A percentile compares a stretch with the other conserved stretches of the same genome.
Evolutionary conservation across 176 grass and related monocot species (phyloP).

Genomic region (Triticum aestivum): DNA sequence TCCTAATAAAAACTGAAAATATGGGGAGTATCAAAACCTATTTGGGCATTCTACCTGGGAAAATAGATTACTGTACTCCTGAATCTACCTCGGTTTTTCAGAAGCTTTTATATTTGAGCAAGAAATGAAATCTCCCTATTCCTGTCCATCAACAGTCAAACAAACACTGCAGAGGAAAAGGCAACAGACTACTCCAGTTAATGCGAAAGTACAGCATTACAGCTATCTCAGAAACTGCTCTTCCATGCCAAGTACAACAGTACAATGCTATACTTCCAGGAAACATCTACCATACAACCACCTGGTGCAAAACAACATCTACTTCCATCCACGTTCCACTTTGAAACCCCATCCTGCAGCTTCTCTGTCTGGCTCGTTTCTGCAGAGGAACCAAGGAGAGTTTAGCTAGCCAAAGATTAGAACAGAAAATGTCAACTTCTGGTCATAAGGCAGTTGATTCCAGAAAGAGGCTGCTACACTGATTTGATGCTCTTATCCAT

Average conservation of each 20-base stretch:
- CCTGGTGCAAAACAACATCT: neutral
- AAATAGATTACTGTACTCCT: neutral
- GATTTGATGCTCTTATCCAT: neutral
- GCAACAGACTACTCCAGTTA: neutral
- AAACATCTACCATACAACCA: neutral
- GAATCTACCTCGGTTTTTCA: neutral
- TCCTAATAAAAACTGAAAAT: neutral
- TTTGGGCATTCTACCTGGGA: neutral
- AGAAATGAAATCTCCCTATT: neutral
- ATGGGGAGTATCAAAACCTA: neutral
- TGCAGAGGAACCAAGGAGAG: neutral
- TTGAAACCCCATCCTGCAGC: neutral
- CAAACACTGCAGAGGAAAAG: neutral
- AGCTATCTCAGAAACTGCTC: neutral
- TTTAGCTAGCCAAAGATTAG: neutral
- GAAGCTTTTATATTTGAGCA: neutral
- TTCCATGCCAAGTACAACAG: neutral
- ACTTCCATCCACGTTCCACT: neutral
- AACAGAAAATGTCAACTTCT: neutral
- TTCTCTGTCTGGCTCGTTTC: neutral
- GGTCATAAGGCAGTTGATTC: neutral
- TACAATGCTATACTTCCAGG: neutral
- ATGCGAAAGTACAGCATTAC: neutral
- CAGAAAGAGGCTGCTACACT: neutral
- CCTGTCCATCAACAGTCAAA: neutral